These are phyloP conservation scores for Sambucus nigra DNA, from an alignment of 129 eudicot species.

Conservation along the genomic window DNA sequence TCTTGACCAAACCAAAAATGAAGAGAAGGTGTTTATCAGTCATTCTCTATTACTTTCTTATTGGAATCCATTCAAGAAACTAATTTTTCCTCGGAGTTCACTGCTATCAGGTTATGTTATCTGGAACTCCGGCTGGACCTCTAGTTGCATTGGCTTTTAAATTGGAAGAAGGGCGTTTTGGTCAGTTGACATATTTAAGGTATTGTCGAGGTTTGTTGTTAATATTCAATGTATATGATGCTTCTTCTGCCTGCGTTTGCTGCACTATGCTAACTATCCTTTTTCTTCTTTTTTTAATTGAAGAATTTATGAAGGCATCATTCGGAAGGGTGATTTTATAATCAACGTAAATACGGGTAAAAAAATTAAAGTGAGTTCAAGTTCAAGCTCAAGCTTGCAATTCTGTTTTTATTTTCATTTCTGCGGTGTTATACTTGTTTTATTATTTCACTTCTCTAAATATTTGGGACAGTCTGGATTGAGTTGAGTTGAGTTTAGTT, in stretches of 20 bases:
- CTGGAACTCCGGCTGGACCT: conserved; percentile 87
- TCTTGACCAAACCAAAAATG: conserved; percentile 84
- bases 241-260: conserved; percentile 2
- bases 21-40: conserved; percentile 56
- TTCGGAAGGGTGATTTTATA: conserved; percentile 84
- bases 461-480: too few species aligned
- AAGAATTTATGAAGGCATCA: conserved; percentile 90
- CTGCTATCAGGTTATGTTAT: conserved; percentile 45
- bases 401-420: not conserved
- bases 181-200: conserved; percentile 86
- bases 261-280: conserved; percentile 3
- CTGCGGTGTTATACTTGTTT: not conserved
- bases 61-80: conserved; percentile 1
- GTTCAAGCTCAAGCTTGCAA: conserved; percentile 1
- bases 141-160: conserved; percentile 96
- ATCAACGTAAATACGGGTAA: conserved; percentile 83
- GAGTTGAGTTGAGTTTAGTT: too few species aligned
- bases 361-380: conserved; percentile 62
- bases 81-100: conserved; percentile 2
- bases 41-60: not conserved
- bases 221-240: not conserved
- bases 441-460: too few species aligned
- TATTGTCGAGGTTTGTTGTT: conserved; percentile 10
- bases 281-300: conserved; percentile 19
- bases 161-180: conserved; percentile 89